Evolutionary conservation across 768 basidiomycete genomes (phyloP).

Genomic region (Pulveroboletus ravenelii): DNA sequence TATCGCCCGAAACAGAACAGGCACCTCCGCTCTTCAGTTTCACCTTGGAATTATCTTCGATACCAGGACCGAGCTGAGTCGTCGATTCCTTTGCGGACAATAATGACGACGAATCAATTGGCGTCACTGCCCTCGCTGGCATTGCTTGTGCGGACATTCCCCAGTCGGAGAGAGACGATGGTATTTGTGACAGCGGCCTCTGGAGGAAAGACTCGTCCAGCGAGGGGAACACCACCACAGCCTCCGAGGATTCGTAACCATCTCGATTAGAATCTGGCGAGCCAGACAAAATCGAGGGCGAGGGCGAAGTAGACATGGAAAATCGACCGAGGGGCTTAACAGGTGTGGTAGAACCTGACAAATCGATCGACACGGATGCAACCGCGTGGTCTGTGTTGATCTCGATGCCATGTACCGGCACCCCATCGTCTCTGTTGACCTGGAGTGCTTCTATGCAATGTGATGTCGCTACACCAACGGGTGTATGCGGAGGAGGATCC

Average conservation of each 20-base stretch:
- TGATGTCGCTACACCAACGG: slow-evolving; percentile 9
- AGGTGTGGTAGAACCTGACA: slow-evolving; percentile 16
- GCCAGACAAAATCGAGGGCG: not conserved
- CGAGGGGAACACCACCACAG: slow-evolving; percentile 21
- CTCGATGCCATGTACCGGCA: slow-evolving; percentile 3
- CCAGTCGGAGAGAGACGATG: not conserved
- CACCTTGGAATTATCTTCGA: slow-evolving; percentile 1
- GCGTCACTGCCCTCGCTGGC: slow-evolving; percentile 9
- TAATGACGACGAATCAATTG: not conserved
- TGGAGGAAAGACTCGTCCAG: slow-evolving; percentile 23
- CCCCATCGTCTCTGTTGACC: slow-evolving; percentile 15
- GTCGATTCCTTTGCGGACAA: not conserved
- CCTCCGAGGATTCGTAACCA: slow-evolving; percentile 6
- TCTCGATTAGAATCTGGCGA: slow-evolving; percentile 1
- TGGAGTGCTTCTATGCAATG: slow-evolving; percentile 4
- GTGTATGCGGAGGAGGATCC: slow-evolving; percentile 25
- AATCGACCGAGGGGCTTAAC: slow-evolving; percentile 13
- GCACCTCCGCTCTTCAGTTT: not conserved
- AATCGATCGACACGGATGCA: not conserved
- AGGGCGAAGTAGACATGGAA: slow-evolving; percentile 6
- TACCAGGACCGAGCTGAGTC: not conserved
- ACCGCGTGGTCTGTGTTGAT: slow-evolving; percentile 1
- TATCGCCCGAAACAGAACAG: not conserved
- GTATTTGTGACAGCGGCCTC: not conserved
- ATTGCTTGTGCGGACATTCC: slow-evolving; percentile 10